Evolutionary conservation across 2,329 filamentous ascomycete species (phyloP), one percentile per base, ranked within the genome.

Genomic region (Myriosclerotinia curreyana): DNA sequence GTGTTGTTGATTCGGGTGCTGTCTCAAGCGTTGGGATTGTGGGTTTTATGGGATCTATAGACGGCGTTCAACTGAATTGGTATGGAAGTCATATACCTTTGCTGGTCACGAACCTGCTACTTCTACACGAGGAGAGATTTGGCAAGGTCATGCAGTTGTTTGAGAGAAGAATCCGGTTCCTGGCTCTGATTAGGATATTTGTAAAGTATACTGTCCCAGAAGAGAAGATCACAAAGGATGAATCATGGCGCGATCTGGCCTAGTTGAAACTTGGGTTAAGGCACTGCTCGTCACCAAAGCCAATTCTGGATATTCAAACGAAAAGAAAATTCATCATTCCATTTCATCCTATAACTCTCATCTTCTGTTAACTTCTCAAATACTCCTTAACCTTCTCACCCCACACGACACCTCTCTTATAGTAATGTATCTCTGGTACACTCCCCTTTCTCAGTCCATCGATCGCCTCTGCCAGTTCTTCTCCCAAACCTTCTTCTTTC

Each of bases 361-460:
- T 2, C 15, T 4, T 51, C 22, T 28, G 28, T 66, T 7, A 69
- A 54, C 64, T 66, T 48, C 70, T 70, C 68, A 74, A 60, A 60
- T 67, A 74, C 12, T 50, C 60, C 67, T 73, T 73, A 2, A 74
- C 70, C 52, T 59, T 64, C 44, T 73, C 71, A 2, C 73, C 71
- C 72, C 72, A 74, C 0, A 72, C 63, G 12, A 70, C 70, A 11
- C 70, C 71, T 25, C 80, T 75, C 74, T 88, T 89, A 71, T 89
- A 88, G 54, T 79, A 77, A 66, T 78, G 76, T 74, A 88, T 86
- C 22, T 74, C 77, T 1, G 85, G 85, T 53, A 82, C 81, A 77
- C 76, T 86, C 0, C 86, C 86, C 59, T 72, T 74, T 44, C 76
- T 79, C 69, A 88, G 70, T 0, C 86, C 86, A 64, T 88, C 84